Evolutionary conservation across 495 filamentous ascomycete genomes (phyloP).

Genomic region (Baudoinia panamericana): DNA sequence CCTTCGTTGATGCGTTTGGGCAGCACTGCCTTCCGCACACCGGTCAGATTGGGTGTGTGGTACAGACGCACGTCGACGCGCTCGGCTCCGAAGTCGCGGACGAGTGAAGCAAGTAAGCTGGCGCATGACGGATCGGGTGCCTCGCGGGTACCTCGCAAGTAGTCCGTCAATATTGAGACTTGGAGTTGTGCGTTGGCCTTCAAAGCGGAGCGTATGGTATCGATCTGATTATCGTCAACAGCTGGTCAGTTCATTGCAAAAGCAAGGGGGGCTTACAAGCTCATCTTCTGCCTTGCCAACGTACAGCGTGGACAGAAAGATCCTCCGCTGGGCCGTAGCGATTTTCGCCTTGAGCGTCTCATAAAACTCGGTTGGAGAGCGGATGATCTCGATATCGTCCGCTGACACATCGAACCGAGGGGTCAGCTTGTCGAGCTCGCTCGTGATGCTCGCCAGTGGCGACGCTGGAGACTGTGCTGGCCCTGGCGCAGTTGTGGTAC

Average conservation of each 20-base stretch:
- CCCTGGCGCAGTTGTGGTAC: too few species aligned
- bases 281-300: slow-evolving; percentile 92
- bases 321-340: slow-evolving; percentile 54
- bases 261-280: slow-evolving; percentile 38
- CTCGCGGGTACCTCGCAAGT: slow-evolving; percentile 81
- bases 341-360: slow-evolving; percentile 79
- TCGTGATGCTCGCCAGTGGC: slow-evolving; percentile 53
- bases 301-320: slow-evolving; percentile 91
- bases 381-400: slow-evolving; percentile 65
- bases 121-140: slow-evolving; percentile 78
- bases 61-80: slow-evolving; percentile 95
- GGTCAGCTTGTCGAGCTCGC: slow-evolving; percentile 76
- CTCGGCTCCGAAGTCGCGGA: slow-evolving; percentile 67
- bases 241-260: slow-evolving; percentile 1
- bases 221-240: slow-evolving; percentile 40
- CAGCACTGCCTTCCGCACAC: slow-evolving; percentile 65
- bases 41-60: slow-evolving; percentile 91
- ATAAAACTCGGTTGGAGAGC: slow-evolving; percentile 74
- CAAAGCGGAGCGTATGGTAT: slow-evolving; percentile 64
- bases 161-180: slow-evolving; percentile 88
- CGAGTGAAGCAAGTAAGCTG: slow-evolving; percentile 69
- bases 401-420: slow-evolving; percentile 78
- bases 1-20: slow-evolving; percentile 91
- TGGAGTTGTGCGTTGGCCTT: slow-evolving; percentile 58
- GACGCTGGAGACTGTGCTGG: slow-evolving; percentile 24